Base-by-base conservation (phyloP, 2,329 filamentous ascomycete species). In the Aureobasidium sp. region DNA sequence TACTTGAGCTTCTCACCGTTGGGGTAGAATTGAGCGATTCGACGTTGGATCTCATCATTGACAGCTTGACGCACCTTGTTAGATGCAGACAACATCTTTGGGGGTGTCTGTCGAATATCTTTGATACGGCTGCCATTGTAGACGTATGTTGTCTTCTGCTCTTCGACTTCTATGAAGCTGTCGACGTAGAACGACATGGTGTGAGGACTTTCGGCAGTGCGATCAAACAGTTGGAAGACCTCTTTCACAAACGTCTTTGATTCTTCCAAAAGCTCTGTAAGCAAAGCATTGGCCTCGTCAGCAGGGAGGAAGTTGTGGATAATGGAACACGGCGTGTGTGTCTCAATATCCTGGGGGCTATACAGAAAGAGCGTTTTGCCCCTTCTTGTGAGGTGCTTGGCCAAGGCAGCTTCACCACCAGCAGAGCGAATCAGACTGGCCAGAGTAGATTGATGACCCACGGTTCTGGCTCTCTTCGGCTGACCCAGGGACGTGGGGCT, bases 311-410 rank as follows among this genome's bases (percentile, higher is more conserved):
- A 97, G 69, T 96, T 94, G 74, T 96, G 91, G 61, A 97, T 85
- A 66, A 97, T 89, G 12, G 90, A 92, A 75, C 92, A 97, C 1
- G 94, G 91, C 0, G 93, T 96, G 70, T 96, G 83, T 27, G 83
- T 81, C 53, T 90, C 88, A 49, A 97, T 84, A 68, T 96, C 91
- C 42, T 85, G 79, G 0, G 92, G 89, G 45, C 89, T 85, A 73
- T 89, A 97, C 0, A 97, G 79, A 70, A 93, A 89, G 2, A 97
- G 75, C 0, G 93, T 97, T 67, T 85, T 84, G 14, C 92, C 93
- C 70, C 88, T 95, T 68, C 84, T 88, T 0, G 88, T 86, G 63
- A 89, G 75, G 0, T 81, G 65, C 66, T 66, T 69, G 12, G 54
- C 47, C n/a, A 50, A 5, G 6, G 57, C 3, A 12, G 11, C n/a